These are phyloP conservation scores for Ogataea paraovalis DNA, from an alignment of 805 yeast species.

Conservation along the genomic window DNA sequence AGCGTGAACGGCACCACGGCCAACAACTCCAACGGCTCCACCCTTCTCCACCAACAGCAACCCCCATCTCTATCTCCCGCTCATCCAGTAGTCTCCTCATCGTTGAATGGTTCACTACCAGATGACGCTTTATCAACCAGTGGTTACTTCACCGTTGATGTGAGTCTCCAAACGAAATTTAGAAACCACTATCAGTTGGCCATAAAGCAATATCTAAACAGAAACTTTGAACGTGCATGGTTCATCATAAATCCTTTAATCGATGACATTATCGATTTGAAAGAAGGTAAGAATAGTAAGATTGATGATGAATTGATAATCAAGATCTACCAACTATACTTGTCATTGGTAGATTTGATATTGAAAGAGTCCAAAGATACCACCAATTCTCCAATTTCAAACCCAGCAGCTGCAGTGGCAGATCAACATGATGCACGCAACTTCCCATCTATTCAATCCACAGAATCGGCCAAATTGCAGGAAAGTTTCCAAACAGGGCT, in stretches of 20 bases:
- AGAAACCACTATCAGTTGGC: constrained; percentile 35
- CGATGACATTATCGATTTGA: constrained; percentile 9
- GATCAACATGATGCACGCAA: too few species aligned
- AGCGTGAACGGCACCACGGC: not conserved
- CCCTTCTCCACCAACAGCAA: not conserved
- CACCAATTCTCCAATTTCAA: not conserved
- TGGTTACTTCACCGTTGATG: constrained; percentile 10
- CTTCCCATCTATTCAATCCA: not conserved
- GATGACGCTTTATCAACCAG: constrained; percentile 1
- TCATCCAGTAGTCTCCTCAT: constrained; percentile 1
- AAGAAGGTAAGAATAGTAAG: constrained; percentile 1
- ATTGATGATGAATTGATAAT: constrained; percentile 12
- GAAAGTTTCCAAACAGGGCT: constrained; percentile 21
- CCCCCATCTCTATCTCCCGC: constrained; percentile 5
- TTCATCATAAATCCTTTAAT: constrained; percentile 20
- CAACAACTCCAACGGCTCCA: not conserved
- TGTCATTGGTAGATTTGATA: constrained; percentile 27
- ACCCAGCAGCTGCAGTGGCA: too few species aligned
- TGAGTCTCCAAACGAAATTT: constrained; percentile 14
- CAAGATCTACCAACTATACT: constrained; percentile 25
- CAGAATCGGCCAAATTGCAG: constrained; percentile 1
- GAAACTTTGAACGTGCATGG: constrained; percentile 29
- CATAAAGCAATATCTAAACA: constrained; percentile 37
- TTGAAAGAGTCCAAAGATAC: constrained; percentile 19
- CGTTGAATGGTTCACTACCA: not conserved